Evolutionary conservation across 495 filamentous ascomycete genomes (phyloP), one percentile per base, ranked within the genome.

Genomic region (Penicillium roqueforti): DNA sequence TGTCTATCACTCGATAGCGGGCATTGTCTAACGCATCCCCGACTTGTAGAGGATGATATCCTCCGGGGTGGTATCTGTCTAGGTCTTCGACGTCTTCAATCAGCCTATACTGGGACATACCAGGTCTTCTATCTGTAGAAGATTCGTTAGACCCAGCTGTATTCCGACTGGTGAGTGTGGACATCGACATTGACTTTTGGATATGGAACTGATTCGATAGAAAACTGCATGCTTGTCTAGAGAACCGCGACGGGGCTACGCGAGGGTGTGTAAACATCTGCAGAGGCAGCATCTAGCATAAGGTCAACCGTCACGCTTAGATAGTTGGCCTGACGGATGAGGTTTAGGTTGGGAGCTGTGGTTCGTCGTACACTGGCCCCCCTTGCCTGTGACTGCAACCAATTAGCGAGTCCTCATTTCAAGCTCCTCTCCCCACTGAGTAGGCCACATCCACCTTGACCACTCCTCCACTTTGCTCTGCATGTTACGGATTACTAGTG

Each of bases 41-140:
- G n/a, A 77, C 57, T 16, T 65, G 47, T 10, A 73, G 39, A 7
- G 73, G 73, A 59, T 77, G 71, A 51, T 69, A 79, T 18, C 76
- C 77, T 3, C 74, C 73, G 4, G 58, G 51, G 8, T 57, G 48
- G 53, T 80, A 80, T 36, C 54, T 54, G 8, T 71, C 56, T 0
- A 66, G 46, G 19, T 65, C 55, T 59, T 74, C 66, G 20, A 63
- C 55, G 32, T 54, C 1, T 45, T 56, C 56, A 38, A 57, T 60
- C 26, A 53, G 16, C 18, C n/a, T 43, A 46, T 62, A 62, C 32
- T 59, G 53, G 5, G 39, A 0, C 42, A 40, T 62, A 13, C 52
- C 29, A 22, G 22, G 37, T 22, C 25, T 34, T 40, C 11, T 54
- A 14, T 5, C 22, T 25, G 49, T 51, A 36, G 58, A 44, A 54